These are phyloP conservation scores for Lithohypha guttulata DNA, from an alignment of 2,329 filamentous ascomycete genomes.

Conservation along the genomic window DNA sequence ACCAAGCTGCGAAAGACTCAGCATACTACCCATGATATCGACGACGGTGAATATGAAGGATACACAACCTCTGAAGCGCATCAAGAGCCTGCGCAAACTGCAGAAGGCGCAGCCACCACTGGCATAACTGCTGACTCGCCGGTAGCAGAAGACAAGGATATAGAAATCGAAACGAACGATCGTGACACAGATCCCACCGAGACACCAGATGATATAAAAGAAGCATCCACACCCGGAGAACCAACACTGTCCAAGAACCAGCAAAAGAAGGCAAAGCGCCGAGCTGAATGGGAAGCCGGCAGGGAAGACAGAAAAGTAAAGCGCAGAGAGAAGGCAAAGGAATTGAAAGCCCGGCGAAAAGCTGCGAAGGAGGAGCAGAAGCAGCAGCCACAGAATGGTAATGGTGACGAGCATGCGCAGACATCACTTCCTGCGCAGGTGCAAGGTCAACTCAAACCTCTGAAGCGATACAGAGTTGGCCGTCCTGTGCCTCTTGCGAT, in stretches of 20 bases:
- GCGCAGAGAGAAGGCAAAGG: constrained; percentile 46
- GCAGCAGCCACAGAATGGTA: constrained; percentile 19
- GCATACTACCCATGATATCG: constrained; percentile 24
- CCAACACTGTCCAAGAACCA: constrained; percentile 67
- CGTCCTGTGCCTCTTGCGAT: constrained; percentile 64
- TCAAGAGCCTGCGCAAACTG: not conserved
- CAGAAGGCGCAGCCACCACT: constrained; percentile 14
- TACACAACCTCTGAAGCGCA: constrained; percentile 1
- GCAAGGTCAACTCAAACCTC: constrained; percentile 21
- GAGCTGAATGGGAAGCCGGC: constrained; percentile 64
- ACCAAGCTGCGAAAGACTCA: constrained; percentile 45
- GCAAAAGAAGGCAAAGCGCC: constrained; percentile 63
- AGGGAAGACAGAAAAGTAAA: constrained; percentile 49
- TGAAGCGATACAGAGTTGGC: constrained; percentile 29
- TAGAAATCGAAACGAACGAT: constrained; percentile 12
- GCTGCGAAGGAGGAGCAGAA: constrained; percentile 28
- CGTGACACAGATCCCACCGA: not conserved
- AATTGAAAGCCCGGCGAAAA: constrained; percentile 42
- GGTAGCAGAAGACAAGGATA: constrained; percentile 21
- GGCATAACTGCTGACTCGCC: constrained; percentile 17
- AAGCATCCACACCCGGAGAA: not conserved
- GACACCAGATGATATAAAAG: constrained; percentile 9
- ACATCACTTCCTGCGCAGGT: constrained; percentile 19
- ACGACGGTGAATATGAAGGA: constrained; percentile 6
- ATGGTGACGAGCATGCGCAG: constrained; percentile 17